Conservation (phyloP, 2,329 filamentous ascomycete species). For the Anthostomella pinea region DNA sequence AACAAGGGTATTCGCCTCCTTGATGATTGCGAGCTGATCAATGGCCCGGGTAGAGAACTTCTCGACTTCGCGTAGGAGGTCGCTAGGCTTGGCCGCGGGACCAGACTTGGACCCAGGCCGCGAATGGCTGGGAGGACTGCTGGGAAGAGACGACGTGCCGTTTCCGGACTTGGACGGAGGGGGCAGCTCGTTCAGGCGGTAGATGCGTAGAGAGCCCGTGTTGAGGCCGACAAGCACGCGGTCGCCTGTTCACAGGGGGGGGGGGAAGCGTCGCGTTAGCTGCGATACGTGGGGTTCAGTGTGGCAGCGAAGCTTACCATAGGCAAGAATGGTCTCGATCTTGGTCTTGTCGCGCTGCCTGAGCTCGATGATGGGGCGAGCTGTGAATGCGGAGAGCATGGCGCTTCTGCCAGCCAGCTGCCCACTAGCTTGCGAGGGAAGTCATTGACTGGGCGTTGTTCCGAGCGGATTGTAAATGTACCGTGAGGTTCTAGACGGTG, state of each 20-base stretch:
- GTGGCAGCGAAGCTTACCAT: slow-evolving; percentile 58
- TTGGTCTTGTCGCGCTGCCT: slow-evolving; percentile 92
- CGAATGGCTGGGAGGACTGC: slow-evolving; percentile 6
- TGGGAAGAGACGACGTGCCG: slow-evolving; percentile 20
- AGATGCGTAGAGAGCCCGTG: slow-evolving; percentile 83
- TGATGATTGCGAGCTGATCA: slow-evolving; percentile 92
- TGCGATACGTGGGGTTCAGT: too few species aligned
- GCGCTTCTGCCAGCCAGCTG: too few species aligned
- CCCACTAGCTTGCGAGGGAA: too few species aligned
- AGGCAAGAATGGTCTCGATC: slow-evolving; percentile 92
- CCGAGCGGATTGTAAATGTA: too few species aligned
- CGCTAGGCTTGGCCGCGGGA: slow-evolving; percentile 57
- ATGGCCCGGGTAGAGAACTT: slow-evolving; percentile 89
- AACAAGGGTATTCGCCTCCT: slow-evolving; percentile 87
- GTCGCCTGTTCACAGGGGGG: too few species aligned
- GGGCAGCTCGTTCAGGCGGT: slow-evolving; percentile 74
- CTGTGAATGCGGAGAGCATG: slow-evolving; percentile 98
- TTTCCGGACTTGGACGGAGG: slow-evolving; percentile 36
- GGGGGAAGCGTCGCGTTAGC: too few species aligned
- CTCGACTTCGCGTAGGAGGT: slow-evolving; percentile 86
- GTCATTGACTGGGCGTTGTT: too few species aligned
- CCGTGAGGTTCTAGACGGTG: too few species aligned
- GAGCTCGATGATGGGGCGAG: slow-evolving; percentile 95
- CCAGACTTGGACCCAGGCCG: slow-evolving; percentile 26
- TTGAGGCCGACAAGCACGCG: slow-evolving; percentile 88